These are phyloP conservation scores for Thecamonas trahens DNA, from an alignment of 78 protist species.

Conservation along the genomic window DNA sequence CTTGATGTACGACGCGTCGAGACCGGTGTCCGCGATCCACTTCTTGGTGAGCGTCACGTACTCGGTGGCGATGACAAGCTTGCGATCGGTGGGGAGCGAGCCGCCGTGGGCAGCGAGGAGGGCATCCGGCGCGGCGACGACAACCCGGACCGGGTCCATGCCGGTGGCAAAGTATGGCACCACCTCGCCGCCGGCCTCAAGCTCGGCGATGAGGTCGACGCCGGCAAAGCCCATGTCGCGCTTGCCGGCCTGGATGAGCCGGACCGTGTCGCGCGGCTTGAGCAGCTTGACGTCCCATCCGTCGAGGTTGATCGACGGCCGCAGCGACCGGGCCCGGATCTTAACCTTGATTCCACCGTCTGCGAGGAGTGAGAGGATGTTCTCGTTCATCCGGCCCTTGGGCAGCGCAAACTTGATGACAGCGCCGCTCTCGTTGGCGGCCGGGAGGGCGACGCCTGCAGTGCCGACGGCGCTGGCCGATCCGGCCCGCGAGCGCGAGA, in stretches of 20 bases:
- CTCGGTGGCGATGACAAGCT: constrained; percentile 2
- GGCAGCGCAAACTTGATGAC: no score
- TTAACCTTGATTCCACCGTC: not conserved
- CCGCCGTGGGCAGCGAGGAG: not conserved
- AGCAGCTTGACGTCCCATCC: constrained; percentile 13
- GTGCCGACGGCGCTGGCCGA: no score
- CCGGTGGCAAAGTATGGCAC: no score
- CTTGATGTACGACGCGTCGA: not conserved
- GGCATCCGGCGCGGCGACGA: constrained; percentile 3
- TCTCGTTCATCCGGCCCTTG: no score
- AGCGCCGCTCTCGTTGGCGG: no score
- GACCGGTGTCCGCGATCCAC: not conserved
- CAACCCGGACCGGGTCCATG: constrained; percentile 2
- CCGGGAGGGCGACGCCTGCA: no score
- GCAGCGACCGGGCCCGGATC: not conserved
- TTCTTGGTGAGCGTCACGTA: not conserved
- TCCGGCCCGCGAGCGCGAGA: no score
- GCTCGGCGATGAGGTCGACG: not conserved
- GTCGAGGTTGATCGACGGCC: not conserved
- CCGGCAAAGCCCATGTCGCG: constrained; percentile 13
- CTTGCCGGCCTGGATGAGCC: not conserved
- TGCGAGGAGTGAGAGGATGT: not conserved
- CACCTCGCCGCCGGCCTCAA: not conserved
- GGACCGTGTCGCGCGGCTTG: not conserved
- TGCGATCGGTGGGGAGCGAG: not conserved